Conservation (phyloP, 1,284 basidiomycete genomes). For the Rhodotorula glutinis region DNA sequence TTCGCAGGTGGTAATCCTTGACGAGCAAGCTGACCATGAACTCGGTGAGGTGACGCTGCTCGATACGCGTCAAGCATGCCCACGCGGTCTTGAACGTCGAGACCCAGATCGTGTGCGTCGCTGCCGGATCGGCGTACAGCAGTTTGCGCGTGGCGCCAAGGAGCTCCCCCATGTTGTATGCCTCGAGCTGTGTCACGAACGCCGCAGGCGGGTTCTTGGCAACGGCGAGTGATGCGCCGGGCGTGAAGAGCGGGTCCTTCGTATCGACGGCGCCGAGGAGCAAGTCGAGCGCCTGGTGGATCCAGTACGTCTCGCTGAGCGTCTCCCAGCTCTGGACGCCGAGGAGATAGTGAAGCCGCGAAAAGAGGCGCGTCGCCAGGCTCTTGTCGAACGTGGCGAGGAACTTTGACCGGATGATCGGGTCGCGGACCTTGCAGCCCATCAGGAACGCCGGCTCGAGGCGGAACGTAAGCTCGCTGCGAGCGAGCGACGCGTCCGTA, state of each 20-base stretch:
- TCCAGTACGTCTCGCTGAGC: slow-evolving; percentile 91
- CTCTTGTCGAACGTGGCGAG: slow-evolving; percentile 87
- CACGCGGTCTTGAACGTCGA: slow-evolving; percentile 85
- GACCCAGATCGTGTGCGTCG: slow-evolving; percentile 84
- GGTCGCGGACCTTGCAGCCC: slow-evolving; percentile 82
- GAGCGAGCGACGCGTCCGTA: slow-evolving; percentile 74
- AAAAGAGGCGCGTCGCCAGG: slow-evolving; percentile 75
- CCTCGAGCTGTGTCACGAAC: slow-evolving; percentile 38
- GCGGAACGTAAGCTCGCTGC: slow-evolving; percentile 89
- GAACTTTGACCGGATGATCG: slow-evolving; percentile 76
- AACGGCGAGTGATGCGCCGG: slow-evolving; percentile 1
- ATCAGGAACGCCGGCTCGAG: slow-evolving; percentile 91
- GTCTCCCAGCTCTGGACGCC: slow-evolving; percentile 96
- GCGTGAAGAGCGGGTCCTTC: slow-evolving; percentile 52
- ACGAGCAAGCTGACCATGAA: slow-evolving; percentile 86
- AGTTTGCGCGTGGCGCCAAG: slow-evolving; percentile 77
- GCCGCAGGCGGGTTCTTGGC: slow-evolving; percentile 13
- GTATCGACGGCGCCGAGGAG: slow-evolving; percentile 77
- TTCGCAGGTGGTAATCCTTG: slow-evolving; percentile 89
- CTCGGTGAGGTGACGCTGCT: slow-evolving; percentile 84
- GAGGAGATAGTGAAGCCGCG: slow-evolving; percentile 83
- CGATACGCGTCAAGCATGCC: slow-evolving; percentile 76
- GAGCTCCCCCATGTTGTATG: slow-evolving; percentile 53
- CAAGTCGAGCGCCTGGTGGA: slow-evolving; percentile 85
- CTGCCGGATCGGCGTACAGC: slow-evolving; percentile 71